Evolutionary conservation across 2,329 filamentous ascomycete genomes (phyloP).

Genomic region (Nemania sp.): DNA sequence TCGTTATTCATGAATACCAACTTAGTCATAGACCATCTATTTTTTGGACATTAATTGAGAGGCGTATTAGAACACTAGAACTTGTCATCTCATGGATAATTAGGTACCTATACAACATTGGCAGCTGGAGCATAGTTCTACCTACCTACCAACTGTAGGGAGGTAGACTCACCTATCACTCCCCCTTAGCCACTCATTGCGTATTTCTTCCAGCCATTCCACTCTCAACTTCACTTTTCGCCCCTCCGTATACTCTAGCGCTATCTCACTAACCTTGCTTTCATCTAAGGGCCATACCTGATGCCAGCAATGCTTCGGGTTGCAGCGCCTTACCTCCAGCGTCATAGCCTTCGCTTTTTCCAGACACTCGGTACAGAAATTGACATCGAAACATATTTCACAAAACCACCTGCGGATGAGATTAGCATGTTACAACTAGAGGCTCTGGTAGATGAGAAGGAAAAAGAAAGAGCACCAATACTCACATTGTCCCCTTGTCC

Average conservation of each 20-base stretch:
- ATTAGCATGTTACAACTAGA: background rate
- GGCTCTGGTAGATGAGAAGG: background rate
- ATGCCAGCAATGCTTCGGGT: constrained; percentile 20
- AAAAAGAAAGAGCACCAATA: background rate
- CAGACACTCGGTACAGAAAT: constrained; percentile 22
- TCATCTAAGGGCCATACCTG: constrained; percentile 22
- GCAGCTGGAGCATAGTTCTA: too few species aligned
- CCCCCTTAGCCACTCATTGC: constrained; percentile 24
- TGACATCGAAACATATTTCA: constrained; percentile 13
- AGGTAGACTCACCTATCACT: too few species aligned
- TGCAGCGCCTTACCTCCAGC: constrained; percentile 17
- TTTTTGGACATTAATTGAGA: too few species aligned
- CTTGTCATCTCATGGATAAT: background rate
- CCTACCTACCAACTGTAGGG: too few species aligned
- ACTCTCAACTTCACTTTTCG: constrained; percentile 19
- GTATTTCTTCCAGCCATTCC: constrained; percentile 19
- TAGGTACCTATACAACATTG: background rate
- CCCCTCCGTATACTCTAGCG: constrained; percentile 2
- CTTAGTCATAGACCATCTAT: too few species aligned
- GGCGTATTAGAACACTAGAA: background rate
- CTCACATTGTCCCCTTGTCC: constrained; percentile 10
- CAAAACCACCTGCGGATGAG: constrained; percentile 19
- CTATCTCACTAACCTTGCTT: constrained; percentile 10
- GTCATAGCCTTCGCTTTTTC: constrained; percentile 18
- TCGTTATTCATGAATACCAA: background rate